Percentiles rank a stretch among this genome's conserved stretches.
These are phyloP conservation scores for Arthrobotrys sphaeroides DNA, from an alignment of 2,329 filamentous ascomycete species.

Conservation along the genomic window DNA sequence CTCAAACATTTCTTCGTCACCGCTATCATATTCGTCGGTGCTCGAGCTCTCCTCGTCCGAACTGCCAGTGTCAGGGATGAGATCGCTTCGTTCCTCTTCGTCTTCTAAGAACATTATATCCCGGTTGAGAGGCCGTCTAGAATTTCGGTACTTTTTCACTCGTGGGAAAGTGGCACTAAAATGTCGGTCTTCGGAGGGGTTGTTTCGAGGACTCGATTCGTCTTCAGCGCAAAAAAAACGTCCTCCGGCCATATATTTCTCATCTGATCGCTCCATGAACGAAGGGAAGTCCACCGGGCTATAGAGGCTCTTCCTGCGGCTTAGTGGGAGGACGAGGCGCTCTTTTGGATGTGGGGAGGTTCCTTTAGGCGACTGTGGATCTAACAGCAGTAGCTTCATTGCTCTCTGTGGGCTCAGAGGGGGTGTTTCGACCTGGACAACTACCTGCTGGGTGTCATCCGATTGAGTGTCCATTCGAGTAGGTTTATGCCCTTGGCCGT, in stretches of 20 bases:
- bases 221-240: conserved; percentile 56
- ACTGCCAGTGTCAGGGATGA: conserved; percentile 41
- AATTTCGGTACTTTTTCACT: conserved; percentile 48
- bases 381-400: conserved; percentile 56
- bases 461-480: conserved; percentile 7
- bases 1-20: conserved; percentile 50
- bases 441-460: conserved; percentile 1
- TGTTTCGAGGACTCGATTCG: conserved; percentile 24
- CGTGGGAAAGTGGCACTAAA: conserved; percentile 48
- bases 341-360: conserved; percentile 38
- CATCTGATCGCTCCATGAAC: conserved; percentile 57
- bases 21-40: conserved; percentile 48
- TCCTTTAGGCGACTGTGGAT: conserved; percentile 53
- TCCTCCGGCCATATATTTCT: conserved; percentile 58
- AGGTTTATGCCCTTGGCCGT: conserved; percentile 12
- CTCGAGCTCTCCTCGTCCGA: conserved; percentile 45
- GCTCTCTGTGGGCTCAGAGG: conserved; percentile 57
- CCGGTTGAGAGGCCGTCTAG: conserved; percentile 31
- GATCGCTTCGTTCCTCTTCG: conserved; percentile 39
- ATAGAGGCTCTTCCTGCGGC: conserved; percentile 57
- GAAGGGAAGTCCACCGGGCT: conserved; percentile 57
- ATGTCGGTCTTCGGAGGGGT: conserved; percentile 5
- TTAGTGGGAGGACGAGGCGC: conserved; percentile 15
- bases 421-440: conserved; percentile 55
- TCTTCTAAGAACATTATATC: conserved; percentile 50